Evolutionary conservation across 148 eudicot species (phyloP), one percentile per base, ranked within the genome.

Genomic region (Nepenthes gracilis): DNA sequence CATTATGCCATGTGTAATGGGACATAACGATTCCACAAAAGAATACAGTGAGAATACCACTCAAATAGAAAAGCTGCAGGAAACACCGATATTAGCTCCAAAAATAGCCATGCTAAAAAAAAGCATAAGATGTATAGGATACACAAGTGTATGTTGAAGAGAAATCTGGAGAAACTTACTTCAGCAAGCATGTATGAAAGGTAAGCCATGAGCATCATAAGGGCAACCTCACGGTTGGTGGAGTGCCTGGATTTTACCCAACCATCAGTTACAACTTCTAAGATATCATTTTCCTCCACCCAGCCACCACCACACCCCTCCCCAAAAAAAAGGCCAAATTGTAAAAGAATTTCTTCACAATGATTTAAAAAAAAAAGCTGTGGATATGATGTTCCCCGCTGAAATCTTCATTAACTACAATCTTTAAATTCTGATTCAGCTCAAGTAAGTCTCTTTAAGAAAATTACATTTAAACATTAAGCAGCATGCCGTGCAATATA

Each of bases 11-110:
- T 36, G 97, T 80, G 62, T 90, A 90, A 66, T 90, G 97, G 11
- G 97, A 86, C 97, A 90, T 90, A 12, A 90, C 94, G 55, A 90
- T 86, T 43, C 97, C 97, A 52, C 97, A 90, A 77, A 90, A 90
- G 71, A 90, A 90, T 9, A 86, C 94, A 6, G 94, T 86, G n/a
- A 90, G 88, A 62, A 90, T 90, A 38, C 90, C 90, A 49, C 97
- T 90, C 63, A 85, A 53, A 64, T 83, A 78, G 72, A 81, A 80
- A 48, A 91, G 69, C 97, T 91, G 87, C 71, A 78, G 57, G 12
- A 60, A 58, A 64, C 38, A 47, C 57, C 35, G 64, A 0, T 5
- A 33, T 53, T 37, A 67, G 67, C 58, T 23, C 54, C 43, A 2
- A 40, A 40, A 40, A 40, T 40, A 40, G 45, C 45, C 45, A 40